These are phyloP conservation scores for Oryza glaberrima DNA, from an alignment of 176 grass and related monocot genomes.

Conservation along the genomic window DNA sequence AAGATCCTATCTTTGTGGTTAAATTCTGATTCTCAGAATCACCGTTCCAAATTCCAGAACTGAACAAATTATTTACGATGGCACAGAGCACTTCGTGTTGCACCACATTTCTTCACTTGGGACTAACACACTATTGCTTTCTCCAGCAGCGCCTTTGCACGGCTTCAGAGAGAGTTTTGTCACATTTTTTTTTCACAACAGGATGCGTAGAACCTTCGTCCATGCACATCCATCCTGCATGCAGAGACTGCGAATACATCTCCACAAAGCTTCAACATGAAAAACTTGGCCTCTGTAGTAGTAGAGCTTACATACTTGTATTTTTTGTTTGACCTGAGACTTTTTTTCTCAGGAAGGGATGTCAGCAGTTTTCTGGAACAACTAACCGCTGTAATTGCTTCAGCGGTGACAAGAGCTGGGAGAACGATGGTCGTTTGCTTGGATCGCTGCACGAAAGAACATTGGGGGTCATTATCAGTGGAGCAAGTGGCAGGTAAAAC, in stretches of 20 bases:
- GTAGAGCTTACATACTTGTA: conserved; percentile 39
- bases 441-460: conserved; percentile 69
- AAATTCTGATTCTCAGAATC: conserved; percentile 54
- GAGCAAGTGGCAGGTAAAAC: not conserved
- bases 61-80: conserved; percentile 74
- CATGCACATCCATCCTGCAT: conserved; percentile 44
- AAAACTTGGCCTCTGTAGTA: conserved; percentile 40
- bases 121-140: conserved; percentile 48
- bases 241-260: conserved; percentile 52
- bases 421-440: conserved; percentile 83
- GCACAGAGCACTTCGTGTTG: conserved; percentile 57
- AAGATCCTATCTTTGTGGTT: conserved; percentile 53
- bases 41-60: conserved; percentile 42
- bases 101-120: conserved; percentile 50
- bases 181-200: conserved; percentile 50
- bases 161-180: conserved; percentile 36
- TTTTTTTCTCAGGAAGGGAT: conserved; percentile 33
- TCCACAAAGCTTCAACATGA: conserved; percentile 40
- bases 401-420: conserved; percentile 74
- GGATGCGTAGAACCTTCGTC: conserved; percentile 53
- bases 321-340: conserved; percentile 21
- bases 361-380: conserved; percentile 50
- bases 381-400: conserved; percentile 77
- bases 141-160: conserved; percentile 51
- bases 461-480: not conserved